Conservation (phyloP, 2,329 filamentous ascomycete species). For the Thelonectria olida region DNA sequence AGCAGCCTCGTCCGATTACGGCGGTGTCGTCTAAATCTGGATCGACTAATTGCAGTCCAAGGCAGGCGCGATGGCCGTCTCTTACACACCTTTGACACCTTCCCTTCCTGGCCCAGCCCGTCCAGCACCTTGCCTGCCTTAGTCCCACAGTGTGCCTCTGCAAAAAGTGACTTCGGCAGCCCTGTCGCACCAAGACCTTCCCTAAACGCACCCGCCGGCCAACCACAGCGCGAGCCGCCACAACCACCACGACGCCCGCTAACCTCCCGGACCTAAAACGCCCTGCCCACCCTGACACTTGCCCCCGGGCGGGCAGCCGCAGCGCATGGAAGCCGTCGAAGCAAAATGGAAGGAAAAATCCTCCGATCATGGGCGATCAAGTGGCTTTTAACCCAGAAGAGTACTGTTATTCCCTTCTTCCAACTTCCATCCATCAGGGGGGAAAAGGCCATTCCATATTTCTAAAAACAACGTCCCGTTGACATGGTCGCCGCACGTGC, state of each 20-base stretch:
- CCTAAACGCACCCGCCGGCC: not conserved
- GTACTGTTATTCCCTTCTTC: no score
- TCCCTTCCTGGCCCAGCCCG: not conserved
- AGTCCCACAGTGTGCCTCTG: slow-evolving; percentile 5
- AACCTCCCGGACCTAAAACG: no score
- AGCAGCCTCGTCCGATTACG: not conserved
- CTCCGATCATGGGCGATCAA: no score
- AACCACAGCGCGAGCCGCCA: slow-evolving; percentile 5
- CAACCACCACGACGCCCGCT: not conserved
- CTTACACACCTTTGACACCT: not conserved
- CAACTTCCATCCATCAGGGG: not conserved
- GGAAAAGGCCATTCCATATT: not conserved
- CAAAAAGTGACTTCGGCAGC: not conserved
- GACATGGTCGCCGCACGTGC: slow-evolving; percentile 1
- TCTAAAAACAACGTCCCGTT: not conserved
- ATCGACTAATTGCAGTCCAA: not conserved
- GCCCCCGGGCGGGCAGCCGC: no score
- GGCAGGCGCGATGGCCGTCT: not conserved
- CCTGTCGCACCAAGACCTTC: not conserved
- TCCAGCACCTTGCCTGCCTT: no score
- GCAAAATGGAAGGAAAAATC: not conserved
- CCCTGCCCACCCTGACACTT: no score
- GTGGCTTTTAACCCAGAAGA: not conserved
- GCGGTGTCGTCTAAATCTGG: not conserved
- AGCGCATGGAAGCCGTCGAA: not conserved